Evolutionary conservation across 345 rosid species (phyloP).

Genomic region (Populus tremula): DNA sequence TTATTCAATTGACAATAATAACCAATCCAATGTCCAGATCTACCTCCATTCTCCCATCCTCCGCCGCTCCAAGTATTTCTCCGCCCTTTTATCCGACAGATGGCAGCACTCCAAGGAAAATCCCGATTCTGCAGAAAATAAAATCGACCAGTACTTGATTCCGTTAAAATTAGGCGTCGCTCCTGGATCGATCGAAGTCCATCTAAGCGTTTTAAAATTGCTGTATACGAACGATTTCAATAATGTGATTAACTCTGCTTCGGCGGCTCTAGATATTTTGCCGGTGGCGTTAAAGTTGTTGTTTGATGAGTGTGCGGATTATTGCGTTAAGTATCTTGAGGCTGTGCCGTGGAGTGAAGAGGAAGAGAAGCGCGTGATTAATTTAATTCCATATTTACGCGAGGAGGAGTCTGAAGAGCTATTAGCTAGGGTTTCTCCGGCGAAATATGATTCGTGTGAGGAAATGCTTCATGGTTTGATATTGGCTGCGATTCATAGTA

Average conservation of each 20-base stretch:
- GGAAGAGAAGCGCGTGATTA: constrained; percentile 51
- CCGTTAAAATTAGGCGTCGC: constrained; percentile 33
- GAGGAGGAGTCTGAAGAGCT: constrained; percentile 57
- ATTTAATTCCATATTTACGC: constrained; percentile 39
- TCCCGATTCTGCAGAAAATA: neutral
- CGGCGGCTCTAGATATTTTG: constrained; percentile 54
- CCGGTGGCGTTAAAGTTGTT: constrained; percentile 56
- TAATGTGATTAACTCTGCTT: constrained; percentile 32
- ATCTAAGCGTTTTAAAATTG: constrained; percentile 45
- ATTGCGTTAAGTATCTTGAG: constrained; percentile 51
- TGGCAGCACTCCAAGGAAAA: constrained; percentile 35
- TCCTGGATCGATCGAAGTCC: constrained; percentile 34
- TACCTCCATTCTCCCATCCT: constrained; percentile 58
- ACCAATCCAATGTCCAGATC: constrained; percentile 40
- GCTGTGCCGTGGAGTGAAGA: constrained; percentile 76
- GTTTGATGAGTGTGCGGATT: constrained; percentile 56
- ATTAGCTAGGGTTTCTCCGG: constrained; percentile 45
- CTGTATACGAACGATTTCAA: constrained; percentile 50
- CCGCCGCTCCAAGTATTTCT: constrained; percentile 55
- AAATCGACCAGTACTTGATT: neutral
- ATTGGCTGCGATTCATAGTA: constrained; percentile 43
- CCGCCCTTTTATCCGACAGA: constrained; percentile 58
- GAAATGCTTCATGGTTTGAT: constrained; percentile 64
- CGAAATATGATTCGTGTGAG: constrained; percentile 39
- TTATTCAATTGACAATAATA: constrained; percentile 1